A percentile compares a stretch with the other conserved stretches of the same genome.
Conservation (phyloP, 768 basidiomycete species). For the Glaciozyma martinii region DNA sequence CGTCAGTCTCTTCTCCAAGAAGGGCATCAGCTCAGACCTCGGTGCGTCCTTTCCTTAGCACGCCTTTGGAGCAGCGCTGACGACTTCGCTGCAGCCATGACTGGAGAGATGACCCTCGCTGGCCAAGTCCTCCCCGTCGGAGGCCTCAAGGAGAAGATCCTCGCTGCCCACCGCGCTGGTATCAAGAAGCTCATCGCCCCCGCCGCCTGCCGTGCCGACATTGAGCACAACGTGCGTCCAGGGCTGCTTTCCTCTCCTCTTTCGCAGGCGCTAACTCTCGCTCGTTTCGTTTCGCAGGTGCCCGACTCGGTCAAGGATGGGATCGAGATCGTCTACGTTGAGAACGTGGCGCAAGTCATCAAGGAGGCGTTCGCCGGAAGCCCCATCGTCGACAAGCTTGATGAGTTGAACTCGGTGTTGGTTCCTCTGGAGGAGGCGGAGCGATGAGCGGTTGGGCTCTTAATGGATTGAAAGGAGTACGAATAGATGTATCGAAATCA, state of each 20-base stretch:
- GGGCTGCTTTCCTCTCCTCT: not conserved
- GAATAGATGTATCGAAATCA: too few relatives aligned
- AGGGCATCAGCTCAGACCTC: constrained; percentile 39
- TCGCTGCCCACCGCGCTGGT: constrained; percentile 91
- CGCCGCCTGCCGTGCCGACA: constrained; percentile 79
- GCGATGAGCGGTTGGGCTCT: not conserved
- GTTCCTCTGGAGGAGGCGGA: constrained; percentile 15
- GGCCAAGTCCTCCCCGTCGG: constrained; percentile 95
- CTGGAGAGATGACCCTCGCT: constrained; percentile 91
- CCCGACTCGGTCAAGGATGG: constrained; percentile 91
- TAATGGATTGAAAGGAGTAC: too few relatives aligned
- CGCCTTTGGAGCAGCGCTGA: not conserved
- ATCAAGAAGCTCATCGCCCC: constrained; percentile 87
- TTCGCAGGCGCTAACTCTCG: not conserved
- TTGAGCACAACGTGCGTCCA: constrained; percentile 79
- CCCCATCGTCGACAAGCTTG: constrained; percentile 14
- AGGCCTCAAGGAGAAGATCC: constrained; percentile 82
- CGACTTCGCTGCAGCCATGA: constrained; percentile 61
- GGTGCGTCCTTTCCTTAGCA: constrained; percentile 47
- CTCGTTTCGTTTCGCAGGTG: constrained; percentile 8
- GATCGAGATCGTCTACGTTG: constrained; percentile 89
- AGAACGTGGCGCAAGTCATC: constrained; percentile 63
- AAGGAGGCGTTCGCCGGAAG: constrained; percentile 10
- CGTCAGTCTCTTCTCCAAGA: constrained; percentile 78
- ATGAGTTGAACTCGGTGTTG: constrained; percentile 11